phyloP scores from a whole-genome alignment of 176 grass and related monocot genomes.

The Dactylis glomerata region DNA sequence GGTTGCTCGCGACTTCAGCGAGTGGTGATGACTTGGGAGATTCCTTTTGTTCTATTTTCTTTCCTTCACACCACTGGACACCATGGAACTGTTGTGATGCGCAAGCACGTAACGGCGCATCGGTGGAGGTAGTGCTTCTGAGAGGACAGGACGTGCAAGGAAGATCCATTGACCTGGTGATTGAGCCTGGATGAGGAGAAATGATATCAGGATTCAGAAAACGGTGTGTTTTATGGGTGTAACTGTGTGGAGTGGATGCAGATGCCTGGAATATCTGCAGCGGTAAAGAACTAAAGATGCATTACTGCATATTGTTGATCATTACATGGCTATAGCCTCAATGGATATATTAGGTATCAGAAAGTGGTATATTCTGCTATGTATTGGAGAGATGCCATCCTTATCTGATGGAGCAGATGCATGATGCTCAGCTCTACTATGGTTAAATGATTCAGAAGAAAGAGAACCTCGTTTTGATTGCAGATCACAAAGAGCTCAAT shows the following conservation, averaged over 20 bases:
- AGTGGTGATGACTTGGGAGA: background rate
- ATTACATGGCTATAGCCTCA: slow-evolving; percentile 17
- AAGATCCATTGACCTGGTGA: slow-evolving; percentile 29
- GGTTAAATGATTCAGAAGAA: background rate
- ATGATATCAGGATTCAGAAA: background rate
- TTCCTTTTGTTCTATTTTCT: background rate
- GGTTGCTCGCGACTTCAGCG: slow-evolving; percentile 53
- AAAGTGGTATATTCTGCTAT: slow-evolving; percentile 17
- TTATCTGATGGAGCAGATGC: slow-evolving; percentile 15
- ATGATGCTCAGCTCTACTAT: background rate
- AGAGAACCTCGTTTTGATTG: background rate
- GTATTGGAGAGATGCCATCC: slow-evolving; percentile 8
- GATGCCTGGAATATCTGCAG: background rate
- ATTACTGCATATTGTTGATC: background rate
- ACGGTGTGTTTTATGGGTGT: background rate
- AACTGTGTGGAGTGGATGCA: slow-evolving; percentile 40
- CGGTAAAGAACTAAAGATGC: slow-evolving; percentile 43
- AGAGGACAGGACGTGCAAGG: background rate
- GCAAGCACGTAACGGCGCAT: background rate
- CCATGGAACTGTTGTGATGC: background rate
- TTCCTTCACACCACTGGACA: slow-evolving; percentile 8
- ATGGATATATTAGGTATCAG: slow-evolving; percentile 29
- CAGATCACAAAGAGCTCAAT: background rate
- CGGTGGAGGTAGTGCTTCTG: background rate
- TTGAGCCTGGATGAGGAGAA: background rate